phyloP scores from a whole-genome alignment of 2,329 filamentous ascomycete species.

The Helotiales sp. region DNA sequence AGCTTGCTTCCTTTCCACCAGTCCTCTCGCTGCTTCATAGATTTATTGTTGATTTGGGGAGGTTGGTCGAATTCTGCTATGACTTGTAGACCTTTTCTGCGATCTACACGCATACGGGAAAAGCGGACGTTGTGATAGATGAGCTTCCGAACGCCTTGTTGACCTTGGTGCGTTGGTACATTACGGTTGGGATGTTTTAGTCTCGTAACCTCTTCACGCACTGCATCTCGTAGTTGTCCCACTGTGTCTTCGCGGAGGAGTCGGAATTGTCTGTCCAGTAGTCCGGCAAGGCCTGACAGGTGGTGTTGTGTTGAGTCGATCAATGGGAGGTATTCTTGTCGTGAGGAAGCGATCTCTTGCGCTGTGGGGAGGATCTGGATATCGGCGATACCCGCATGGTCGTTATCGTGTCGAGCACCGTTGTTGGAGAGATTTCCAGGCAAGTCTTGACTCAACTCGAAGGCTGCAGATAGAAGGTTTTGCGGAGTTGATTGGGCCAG shows the following conservation, averaged over 20 bases:
- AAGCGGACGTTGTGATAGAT: constrained; percentile 25
- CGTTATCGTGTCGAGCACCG: constrained; percentile 49
- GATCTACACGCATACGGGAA: constrained; percentile 22
- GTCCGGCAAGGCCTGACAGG: constrained; percentile 44
- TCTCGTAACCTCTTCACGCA: constrained; percentile 40
- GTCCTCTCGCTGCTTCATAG: constrained; percentile 36
- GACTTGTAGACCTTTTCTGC: constrained; percentile 44
- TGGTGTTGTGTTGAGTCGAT: constrained; percentile 43
- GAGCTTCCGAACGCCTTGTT: constrained; percentile 38
- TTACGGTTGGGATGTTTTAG: constrained; percentile 37
- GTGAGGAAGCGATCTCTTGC: constrained; percentile 45
- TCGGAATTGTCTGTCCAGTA: constrained; percentile 56
- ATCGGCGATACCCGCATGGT: constrained; percentile 44
- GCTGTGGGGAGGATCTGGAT: constrained; percentile 52
- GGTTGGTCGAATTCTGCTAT: constrained; percentile 48
- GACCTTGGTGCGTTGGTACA: constrained; percentile 38
- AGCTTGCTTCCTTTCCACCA: constrained; percentile 55
- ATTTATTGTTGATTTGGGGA: constrained; percentile 25
- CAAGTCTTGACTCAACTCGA: too few species aligned
- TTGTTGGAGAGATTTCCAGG: constrained; percentile 36
- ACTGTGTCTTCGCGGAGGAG: constrained; percentile 56
- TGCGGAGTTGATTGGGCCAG: too few species aligned
- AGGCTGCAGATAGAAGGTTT: too few species aligned
- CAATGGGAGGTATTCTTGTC: constrained; percentile 46
- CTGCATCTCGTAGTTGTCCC: constrained; percentile 51